These are phyloP conservation scores for Schoenoplectus triqueter DNA, from an alignment of 202 grass and related monocot species.

Conservation along the genomic window DNA sequence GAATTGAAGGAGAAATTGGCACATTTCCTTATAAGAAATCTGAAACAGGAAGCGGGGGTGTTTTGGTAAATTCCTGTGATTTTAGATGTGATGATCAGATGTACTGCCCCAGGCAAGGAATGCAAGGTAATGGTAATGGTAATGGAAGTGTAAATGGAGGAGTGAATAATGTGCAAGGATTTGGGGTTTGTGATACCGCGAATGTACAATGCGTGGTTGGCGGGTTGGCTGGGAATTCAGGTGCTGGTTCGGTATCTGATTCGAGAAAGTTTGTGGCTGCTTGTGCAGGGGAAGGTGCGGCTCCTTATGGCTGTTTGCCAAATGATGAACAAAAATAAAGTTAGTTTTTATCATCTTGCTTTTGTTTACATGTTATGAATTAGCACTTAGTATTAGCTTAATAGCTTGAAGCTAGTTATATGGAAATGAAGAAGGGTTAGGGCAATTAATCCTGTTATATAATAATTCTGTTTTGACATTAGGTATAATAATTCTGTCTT, in stretches of 20 bases:
- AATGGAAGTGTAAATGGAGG: conserved; percentile 31
- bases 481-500: not conserved
- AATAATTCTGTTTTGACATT: conserved; percentile 1
- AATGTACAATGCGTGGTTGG: conserved; percentile 58
- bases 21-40: conserved; percentile 75
- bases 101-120: conserved; percentile 60
- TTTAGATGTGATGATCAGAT: conserved; percentile 79
- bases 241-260: conserved; percentile 46
- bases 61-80: conserved; percentile 71
- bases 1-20: conserved; percentile 95
- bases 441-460: not conserved
- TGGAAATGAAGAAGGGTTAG: not conserved
- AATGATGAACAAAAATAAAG: conserved; percentile 66
- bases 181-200: conserved; percentile 49
- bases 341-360: conserved; percentile 40
- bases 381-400: not conserved
- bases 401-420: not conserved
- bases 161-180: conserved; percentile 47
- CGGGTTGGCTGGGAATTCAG: conserved; percentile 7
- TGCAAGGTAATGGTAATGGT: conserved; percentile 52
- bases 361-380: not conserved
- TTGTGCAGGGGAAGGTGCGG: conserved; percentile 38
- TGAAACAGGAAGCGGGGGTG: conserved; percentile 43
- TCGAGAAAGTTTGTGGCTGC: conserved; percentile 55
- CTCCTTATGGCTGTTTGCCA: conserved; percentile 54